These are phyloP conservation scores for Phytophthora foliorum DNA, from an alignment of 352 stramenopile species.

Conservation along the genomic window DNA sequence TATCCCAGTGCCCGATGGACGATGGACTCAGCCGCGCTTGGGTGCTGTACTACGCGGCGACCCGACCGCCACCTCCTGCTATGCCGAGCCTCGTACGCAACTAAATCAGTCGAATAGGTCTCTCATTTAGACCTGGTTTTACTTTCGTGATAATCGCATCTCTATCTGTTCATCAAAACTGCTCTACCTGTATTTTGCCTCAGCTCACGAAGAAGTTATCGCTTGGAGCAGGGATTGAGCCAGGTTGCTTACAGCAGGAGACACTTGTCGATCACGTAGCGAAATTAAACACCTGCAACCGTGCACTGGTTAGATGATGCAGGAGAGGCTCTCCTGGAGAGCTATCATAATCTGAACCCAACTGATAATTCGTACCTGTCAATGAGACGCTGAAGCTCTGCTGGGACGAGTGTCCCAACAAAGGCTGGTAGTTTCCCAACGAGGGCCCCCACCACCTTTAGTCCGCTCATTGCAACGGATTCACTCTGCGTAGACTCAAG, in stretches of 20 bases:
- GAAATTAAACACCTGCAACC: conserved; percentile 45
- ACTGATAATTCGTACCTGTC: conserved; percentile 33
- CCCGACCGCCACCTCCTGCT: conserved; percentile 39
- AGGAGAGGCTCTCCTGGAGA: no score
- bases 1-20: conserved; percentile 66
- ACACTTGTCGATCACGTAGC: conserved; percentile 41
- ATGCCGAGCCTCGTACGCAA: conserved; percentile 5
- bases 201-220: conserved; percentile 29
- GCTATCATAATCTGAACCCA: no score
- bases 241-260: conserved; percentile 45
- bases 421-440: conserved; percentile 61
- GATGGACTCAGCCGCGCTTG: conserved; percentile 77
- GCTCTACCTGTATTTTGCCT: neutral
- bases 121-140: neutral
- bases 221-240: conserved; percentile 65
- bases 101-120: neutral
- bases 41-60: conserved; percentile 69
- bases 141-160: neutral
- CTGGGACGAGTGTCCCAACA: conserved; percentile 34
- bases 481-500: conserved; percentile 38
- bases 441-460: conserved; percentile 69
- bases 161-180: conserved; percentile 16
- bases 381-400: conserved; percentile 40
- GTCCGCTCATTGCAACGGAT: conserved; percentile 54
- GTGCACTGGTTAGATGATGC: conserved; percentile 1